These are phyloP conservation scores for Thelonectria discophora DNA, from an alignment of 2,329 filamentous ascomycete species.

Conservation along the genomic window DNA sequence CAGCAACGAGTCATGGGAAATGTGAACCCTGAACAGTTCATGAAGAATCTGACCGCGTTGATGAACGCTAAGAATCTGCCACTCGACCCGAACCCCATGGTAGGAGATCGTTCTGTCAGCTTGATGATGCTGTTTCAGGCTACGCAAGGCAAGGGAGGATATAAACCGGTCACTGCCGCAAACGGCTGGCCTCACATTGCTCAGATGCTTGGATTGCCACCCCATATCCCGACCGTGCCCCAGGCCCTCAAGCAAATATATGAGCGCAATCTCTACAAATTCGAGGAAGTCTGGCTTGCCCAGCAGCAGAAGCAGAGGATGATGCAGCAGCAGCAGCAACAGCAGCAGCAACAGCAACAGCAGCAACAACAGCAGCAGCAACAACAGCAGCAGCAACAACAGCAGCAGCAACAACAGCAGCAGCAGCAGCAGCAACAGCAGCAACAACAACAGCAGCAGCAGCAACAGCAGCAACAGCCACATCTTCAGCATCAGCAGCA, in stretches of 20 bases:
- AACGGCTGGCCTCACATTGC: slow-evolving; percentile 81
- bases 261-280: slow-evolving; percentile 77
- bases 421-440: slow-evolving; percentile 46
- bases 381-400: slow-evolving; percentile 51
- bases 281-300: slow-evolving; percentile 74
- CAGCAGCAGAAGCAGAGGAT: slow-evolving; percentile 65
- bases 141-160: slow-evolving; percentile 80
- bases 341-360: slow-evolving; percentile 53
- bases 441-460: slow-evolving; percentile 43
- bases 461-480: slow-evolving; percentile 49
- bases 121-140: slow-evolving; percentile 80
- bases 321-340: slow-evolving; percentile 60
- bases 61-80: slow-evolving; percentile 78
- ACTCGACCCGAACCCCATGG: slow-evolving; percentile 76
- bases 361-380: slow-evolving; percentile 46
- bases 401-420: slow-evolving; percentile 48
- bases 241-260: slow-evolving; percentile 78
- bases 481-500: slow-evolving; percentile 53
- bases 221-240: slow-evolving; percentile 72
- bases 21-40: slow-evolving; percentile 72
- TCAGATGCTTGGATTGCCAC: slow-evolving; percentile 68
- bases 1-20: slow-evolving; percentile 55
- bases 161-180: slow-evolving; percentile 72
- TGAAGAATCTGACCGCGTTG: slow-evolving; percentile 80
- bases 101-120: slow-evolving; percentile 78